Conservation (phyloP, 2,329 filamentous ascomycete genomes). For the Ilyonectria sp. region DNA sequence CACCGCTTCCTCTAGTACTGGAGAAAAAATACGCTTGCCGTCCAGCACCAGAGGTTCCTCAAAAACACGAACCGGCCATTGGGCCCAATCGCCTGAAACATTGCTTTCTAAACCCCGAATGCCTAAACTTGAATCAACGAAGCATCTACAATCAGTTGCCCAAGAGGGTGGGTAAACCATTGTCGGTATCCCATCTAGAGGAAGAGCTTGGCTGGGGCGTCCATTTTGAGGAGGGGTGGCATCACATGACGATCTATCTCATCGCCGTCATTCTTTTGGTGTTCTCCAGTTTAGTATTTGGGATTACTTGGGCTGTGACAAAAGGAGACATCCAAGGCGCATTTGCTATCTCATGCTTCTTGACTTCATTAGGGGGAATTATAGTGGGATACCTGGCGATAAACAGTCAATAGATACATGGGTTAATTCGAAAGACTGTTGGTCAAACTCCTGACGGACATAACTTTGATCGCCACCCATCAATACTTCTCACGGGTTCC, state of each 20-base stretch:
- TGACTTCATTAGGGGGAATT: neutral
- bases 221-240: neutral
- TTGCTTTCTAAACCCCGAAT: neutral
- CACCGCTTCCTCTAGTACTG: neutral
- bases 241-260: neutral
- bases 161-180: neutral
- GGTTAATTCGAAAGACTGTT: neutral
- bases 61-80: neutral
- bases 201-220: constrained; percentile 1
- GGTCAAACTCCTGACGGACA: no score
- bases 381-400: neutral
- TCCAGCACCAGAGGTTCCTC: neutral
- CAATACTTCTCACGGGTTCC: no score
- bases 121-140: neutral
- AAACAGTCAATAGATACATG: neutral
- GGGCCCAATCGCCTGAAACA: neutral
- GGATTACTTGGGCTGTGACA: neutral
- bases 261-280: neutral
- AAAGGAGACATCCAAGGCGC: neutral
- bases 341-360: neutral
- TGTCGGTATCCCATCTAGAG: neutral
- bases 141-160: neutral
- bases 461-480: no score
- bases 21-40: neutral
- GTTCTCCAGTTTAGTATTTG: neutral